Conservation (phyloP, 176 grass and related monocot genomes). For the Aegilops sharonensis region DNA sequence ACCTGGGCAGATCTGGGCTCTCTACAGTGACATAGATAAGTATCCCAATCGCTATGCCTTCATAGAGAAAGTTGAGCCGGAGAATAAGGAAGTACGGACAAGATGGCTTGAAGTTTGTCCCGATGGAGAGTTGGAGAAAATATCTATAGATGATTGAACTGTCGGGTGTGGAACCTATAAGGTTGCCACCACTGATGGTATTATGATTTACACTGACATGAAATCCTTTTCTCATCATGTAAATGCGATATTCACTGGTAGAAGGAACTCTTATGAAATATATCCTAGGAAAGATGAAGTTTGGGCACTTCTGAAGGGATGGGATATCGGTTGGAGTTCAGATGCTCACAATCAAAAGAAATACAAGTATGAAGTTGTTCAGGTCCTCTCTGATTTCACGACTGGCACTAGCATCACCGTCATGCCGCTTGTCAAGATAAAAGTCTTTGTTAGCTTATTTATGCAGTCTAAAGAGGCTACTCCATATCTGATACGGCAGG, state of each 20-base stretch:
- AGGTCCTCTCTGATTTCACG: too few species aligned
- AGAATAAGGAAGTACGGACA: slow-evolving; percentile 32
- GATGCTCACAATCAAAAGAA: too few species aligned
- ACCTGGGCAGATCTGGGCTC: slow-evolving; percentile 68
- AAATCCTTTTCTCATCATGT: slow-evolving; percentile 66
- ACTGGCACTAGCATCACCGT: too few species aligned
- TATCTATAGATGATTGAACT: slow-evolving; percentile 33
- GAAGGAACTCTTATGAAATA: slow-evolving; percentile 45
- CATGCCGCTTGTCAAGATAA: too few species aligned
- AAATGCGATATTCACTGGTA: slow-evolving; percentile 20
- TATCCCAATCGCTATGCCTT: slow-evolving; percentile 69
- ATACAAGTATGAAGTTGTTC: too few species aligned
- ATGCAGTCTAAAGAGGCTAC: too few species aligned
- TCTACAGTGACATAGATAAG: slow-evolving; percentile 67
- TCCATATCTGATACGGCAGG: too few species aligned
- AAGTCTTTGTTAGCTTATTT: too few species aligned
- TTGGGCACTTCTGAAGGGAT: slow-evolving; percentile 41
- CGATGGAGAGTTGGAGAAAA: slow-evolving; percentile 40
- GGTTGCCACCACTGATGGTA: neutral
- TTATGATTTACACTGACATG: slow-evolving; percentile 14
- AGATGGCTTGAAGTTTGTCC: slow-evolving; percentile 65
- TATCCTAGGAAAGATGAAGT: slow-evolving; percentile 42
- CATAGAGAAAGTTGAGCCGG: slow-evolving; percentile 42
- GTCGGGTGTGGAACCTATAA: slow-evolving; percentile 60
- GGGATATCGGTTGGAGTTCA: too few species aligned